phyloP scores from a whole-genome alignment of 768 basidiomycete genomes.

The Lactarius pseudohatsudake region DNA sequence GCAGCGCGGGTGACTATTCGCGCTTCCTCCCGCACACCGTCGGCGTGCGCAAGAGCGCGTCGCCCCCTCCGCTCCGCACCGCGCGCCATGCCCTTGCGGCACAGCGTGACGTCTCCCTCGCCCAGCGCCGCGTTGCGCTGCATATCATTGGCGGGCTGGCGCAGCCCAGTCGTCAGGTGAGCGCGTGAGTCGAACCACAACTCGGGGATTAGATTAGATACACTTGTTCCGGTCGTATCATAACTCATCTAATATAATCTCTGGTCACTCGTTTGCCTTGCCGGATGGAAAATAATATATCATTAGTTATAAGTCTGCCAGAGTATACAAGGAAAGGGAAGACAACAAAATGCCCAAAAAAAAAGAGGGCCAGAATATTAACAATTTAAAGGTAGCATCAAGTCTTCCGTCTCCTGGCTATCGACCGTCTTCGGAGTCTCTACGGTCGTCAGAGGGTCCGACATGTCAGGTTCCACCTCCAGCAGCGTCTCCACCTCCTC shows the following conservation, averaged over 20 bases:
- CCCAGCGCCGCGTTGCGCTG: constrained; percentile 42
- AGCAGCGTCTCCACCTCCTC: constrained; percentile 7
- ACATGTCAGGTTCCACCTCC: constrained; percentile 5
- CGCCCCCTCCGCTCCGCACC: constrained; percentile 39
- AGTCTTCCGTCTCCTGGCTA: constrained; percentile 25
- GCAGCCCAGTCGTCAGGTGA: constrained; percentile 2
- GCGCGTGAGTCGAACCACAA: background rate
- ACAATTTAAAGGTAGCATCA: background rate
- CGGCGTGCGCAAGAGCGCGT: constrained; percentile 32
- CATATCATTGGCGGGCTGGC: constrained; percentile 37
- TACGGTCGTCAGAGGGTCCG: constrained; percentile 8
- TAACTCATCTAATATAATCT: background rate
- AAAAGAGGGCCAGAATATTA: background rate
- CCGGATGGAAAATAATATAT: constrained; percentile 10
- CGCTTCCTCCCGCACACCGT: constrained; percentile 41
- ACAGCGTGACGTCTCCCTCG: constrained; percentile 43
- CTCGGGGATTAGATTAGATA: constrained; percentile 8
- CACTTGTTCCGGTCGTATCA: background rate
- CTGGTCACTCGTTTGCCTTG: background rate
- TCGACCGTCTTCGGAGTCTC: constrained; percentile 17
- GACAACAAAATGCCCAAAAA: background rate
- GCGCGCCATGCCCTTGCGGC: constrained; percentile 46
- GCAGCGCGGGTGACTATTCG: constrained; percentile 51
- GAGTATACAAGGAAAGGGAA: background rate
- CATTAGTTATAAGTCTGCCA: constrained; percentile 13